Evolutionary conservation across 805 yeast genomes (phyloP).

Genomic region (Kluyveromyces aestuarii): DNA sequence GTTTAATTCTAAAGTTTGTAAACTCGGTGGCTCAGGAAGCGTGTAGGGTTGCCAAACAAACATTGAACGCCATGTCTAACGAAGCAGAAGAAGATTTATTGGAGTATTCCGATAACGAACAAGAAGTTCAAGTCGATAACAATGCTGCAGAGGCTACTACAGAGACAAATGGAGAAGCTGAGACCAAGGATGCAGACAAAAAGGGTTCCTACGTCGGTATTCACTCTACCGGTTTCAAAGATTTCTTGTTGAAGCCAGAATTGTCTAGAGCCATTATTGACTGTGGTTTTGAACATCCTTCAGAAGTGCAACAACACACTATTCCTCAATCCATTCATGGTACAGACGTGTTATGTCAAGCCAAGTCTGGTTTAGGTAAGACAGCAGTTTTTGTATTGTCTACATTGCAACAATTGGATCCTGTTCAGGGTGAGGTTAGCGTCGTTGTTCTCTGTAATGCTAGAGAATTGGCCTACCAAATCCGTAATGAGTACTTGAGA

Average conservation of each 20-base stretch:
- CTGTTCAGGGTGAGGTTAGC: constrained; percentile 93
- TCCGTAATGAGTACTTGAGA: constrained; percentile 93
- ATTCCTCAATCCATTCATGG: constrained; percentile 97
- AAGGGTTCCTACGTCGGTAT: constrained; percentile 97
- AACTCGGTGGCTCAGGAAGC: not conserved
- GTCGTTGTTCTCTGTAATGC: constrained; percentile 96
- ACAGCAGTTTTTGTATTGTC: constrained; percentile 96
- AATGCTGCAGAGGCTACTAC: constrained; percentile 35
- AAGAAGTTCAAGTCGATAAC: constrained; percentile 62
- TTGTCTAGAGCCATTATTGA: constrained; percentile 95
- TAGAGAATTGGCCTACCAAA: constrained; percentile 97
- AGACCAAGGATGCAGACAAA: constrained; percentile 52
- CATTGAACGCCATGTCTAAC: constrained; percentile 55
- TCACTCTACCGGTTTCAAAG: constrained; percentile 98
- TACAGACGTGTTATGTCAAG: constrained; percentile 96
- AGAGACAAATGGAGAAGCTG: constrained; percentile 12
- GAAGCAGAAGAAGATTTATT: constrained; percentile 98
- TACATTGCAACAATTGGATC: constrained; percentile 93
- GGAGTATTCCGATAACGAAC: constrained; percentile 98
- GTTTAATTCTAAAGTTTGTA: not conserved
- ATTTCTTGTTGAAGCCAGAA: constrained; percentile 93
- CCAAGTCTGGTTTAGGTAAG: constrained; percentile 99
- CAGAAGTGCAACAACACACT: constrained; percentile 98
- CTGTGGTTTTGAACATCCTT: constrained; percentile 99
- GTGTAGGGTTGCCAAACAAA: not conserved